Evolutionary conservation across 148 eudicot genomes (phyloP), one percentile per base, ranked within the genome.

Genomic region (Silene uniflora): DNA sequence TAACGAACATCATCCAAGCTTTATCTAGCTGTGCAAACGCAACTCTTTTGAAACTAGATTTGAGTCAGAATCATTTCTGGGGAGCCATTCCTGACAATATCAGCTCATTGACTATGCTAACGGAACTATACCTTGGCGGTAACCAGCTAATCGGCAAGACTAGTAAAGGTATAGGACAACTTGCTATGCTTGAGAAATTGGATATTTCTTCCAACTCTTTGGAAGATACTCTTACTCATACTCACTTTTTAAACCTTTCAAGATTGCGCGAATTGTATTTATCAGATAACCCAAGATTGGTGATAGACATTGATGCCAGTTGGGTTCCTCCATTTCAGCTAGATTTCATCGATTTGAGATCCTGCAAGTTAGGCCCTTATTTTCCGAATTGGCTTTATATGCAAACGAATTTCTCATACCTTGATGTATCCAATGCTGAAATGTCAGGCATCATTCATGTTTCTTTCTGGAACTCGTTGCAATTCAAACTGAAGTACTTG

Each of bases 141-240:
- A 85, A 80, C 21, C 42, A 47, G n/a, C 39, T 86, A 13, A 68
- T n/a, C 21, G 83, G 84, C 5, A 69, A 46, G 0, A 17, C 79
- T 11, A 25, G 67, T 21, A 39, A 17, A 49, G 12, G 25, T 24
- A 47, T 75, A n/a, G 71, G 77, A n/a, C 73, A 52, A 27, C 85
- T 86, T 70, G 54, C 52, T 29, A 76, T 10, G 64, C 83, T 86
- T 4, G 46, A 11, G 55, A n/a, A n/a, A n/a, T n/a, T n/a, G n/a
- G n/a, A n/a, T n/a, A n/a, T n/a, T n/a, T n/a, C n/a, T n/a, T n/a
- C n/a, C n/a, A n/a, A n/a, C n/a, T n/a, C n/a, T n/a, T n/a, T n/a
- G n/a, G n/a, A n/a, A n/a, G n/a, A n/a, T n/a, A n/a, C n/a, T n/a
- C n/a, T n/a, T n/a, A n/a, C n/a, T n/a, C n/a, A n/a, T n/a, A n/a